These are phyloP conservation scores for Colletotrichum noveboracense DNA, from an alignment of 2,329 filamentous ascomycete species.

Conservation along the genomic window DNA sequence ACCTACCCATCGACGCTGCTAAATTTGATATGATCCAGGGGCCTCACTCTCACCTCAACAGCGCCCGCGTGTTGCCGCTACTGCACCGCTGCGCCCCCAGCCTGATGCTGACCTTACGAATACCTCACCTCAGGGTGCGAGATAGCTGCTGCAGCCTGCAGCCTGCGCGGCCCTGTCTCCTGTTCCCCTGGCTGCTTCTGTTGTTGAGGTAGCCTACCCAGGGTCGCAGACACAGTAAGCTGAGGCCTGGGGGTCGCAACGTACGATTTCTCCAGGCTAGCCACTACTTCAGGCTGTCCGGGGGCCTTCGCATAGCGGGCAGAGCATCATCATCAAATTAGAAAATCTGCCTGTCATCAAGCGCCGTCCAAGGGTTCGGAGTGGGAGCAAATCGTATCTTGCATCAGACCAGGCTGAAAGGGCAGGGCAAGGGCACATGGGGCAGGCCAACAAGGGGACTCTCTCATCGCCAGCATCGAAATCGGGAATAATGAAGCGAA, in stretches of 20 bases:
- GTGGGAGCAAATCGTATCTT: not conserved
- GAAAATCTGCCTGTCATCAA: not conserved
- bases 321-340: not conserved
- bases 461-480: not conserved
- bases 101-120: not conserved
- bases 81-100: not conserved
- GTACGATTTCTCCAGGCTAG: not conserved
- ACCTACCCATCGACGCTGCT: not conserved
- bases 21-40: not conserved
- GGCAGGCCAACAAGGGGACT: not conserved
- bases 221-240: not conserved
- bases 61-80: not conserved
- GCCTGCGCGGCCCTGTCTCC: not conserved
- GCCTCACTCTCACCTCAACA: not conserved
- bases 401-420: not conserved
- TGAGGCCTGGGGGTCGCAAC: not conserved
- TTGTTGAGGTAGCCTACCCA: not conserved
- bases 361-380: not conserved
- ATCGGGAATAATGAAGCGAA: slow-evolving; percentile 3
- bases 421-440: not conserved
- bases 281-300: not conserved
- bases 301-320: not conserved
- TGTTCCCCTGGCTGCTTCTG: not conserved
- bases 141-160: not conserved
- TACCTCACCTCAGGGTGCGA: not conserved